These are phyloP conservation scores for Coemansia asiatica DNA, from an alignment of 192 early-diverging fungal genomes.

Conservation along the genomic window DNA sequence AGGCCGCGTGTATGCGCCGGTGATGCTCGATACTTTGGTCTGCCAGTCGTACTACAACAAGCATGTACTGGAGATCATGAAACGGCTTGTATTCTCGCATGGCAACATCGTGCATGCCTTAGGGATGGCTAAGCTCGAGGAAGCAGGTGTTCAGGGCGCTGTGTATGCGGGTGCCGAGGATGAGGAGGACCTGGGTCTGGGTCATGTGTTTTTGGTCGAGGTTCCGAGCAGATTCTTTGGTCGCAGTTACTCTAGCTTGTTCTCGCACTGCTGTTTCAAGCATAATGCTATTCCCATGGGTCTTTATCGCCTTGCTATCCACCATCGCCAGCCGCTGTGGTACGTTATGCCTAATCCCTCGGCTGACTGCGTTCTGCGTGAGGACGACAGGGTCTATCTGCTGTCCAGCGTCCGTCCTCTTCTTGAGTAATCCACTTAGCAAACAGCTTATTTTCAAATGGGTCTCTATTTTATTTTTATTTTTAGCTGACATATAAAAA, in stretches of 20 bases:
- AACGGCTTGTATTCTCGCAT: slow-evolving; percentile 60
- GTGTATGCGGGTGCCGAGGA: slow-evolving; percentile 3
- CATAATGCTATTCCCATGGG: slow-evolving; percentile 60
- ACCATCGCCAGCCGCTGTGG: slow-evolving; percentile 56
- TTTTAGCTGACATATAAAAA: no score
- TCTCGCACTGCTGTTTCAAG: slow-evolving; percentile 53
- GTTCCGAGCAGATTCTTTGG: slow-evolving; percentile 53
- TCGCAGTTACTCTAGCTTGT: slow-evolving; percentile 53
- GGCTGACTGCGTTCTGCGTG: slow-evolving; percentile 51
- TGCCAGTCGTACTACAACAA: slow-evolving; percentile 74
- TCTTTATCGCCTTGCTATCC: slow-evolving; percentile 61
- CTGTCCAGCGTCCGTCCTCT: slow-evolving; percentile 36
- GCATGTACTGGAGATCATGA: slow-evolving; percentile 60
- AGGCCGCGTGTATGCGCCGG: slow-evolving; percentile 68
- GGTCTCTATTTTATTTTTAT: slow-evolving; percentile 2
- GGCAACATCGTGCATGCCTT: slow-evolving; percentile 38
- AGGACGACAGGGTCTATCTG: slow-evolving; percentile 62
- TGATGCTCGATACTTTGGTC: slow-evolving; percentile 71
- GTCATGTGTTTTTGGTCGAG: slow-evolving; percentile 51
- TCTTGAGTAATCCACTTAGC: slow-evolving; percentile 18
- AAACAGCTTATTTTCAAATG: background rate
- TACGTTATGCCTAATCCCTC: slow-evolving; percentile 65
- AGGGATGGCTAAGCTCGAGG: slow-evolving; percentile 43
- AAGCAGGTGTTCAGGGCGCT: slow-evolving; percentile 17
- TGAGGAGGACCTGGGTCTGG: slow-evolving; percentile 10